Conservation (phyloP, 352 stramenopile species). For the Peronospora tabacina region DNA sequence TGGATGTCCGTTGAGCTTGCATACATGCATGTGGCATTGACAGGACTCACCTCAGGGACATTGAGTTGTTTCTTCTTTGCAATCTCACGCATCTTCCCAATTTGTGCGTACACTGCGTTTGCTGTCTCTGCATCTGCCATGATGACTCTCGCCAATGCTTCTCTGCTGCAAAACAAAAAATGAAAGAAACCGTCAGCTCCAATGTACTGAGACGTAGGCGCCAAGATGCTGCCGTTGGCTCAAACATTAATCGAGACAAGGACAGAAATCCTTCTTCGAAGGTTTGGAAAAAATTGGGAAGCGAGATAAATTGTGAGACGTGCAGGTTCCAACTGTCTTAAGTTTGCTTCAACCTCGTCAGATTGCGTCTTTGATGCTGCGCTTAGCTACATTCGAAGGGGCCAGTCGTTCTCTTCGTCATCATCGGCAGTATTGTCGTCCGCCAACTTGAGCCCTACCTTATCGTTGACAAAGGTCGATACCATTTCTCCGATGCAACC, state of each 20-base stretch:
- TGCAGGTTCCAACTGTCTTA: neutral
- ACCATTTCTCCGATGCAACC: conserved; percentile 4
- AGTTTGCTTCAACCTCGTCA: neutral
- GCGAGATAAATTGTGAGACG: conserved; percentile 9
- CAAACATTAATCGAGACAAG: conserved; percentile 11
- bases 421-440: neutral
- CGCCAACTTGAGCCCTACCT: neutral
- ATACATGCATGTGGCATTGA: neutral
- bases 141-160: neutral
- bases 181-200: neutral
- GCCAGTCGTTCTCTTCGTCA: neutral
- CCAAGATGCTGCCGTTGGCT: conserved; percentile 7
- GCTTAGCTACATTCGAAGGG: neutral
- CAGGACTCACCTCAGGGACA: conserved; percentile 19
- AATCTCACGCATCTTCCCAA: conserved; percentile 20
- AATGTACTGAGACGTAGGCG: conserved; percentile 19
- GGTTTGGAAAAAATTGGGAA: neutral
- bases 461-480: neutral
- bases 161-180: conserved; percentile 14
- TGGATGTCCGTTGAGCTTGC: neutral
- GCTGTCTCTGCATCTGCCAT: conserved; percentile 20
- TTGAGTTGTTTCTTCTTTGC: conserved; percentile 16
- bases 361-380: neutral
- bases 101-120: conserved; percentile 20
- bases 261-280: neutral